Base-by-base conservation (phyloP, 192 early-diverging fungal species). In the Phlyctochytrium bullatum region DNA sequence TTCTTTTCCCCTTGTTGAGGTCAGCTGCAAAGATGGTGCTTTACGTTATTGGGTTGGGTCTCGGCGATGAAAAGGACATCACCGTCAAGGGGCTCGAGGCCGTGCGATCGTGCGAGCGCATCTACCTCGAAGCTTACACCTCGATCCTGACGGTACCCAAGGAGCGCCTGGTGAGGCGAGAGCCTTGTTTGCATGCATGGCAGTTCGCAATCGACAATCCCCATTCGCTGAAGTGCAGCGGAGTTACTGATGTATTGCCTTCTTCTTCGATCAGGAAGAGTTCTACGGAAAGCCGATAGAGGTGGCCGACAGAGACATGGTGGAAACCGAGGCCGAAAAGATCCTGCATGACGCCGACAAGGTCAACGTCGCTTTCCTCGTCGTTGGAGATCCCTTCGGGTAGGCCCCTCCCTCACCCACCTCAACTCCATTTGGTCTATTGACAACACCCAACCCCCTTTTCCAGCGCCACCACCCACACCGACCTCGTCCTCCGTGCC, bases 301-400 rank as follows among this genome's bases (percentile, higher is more conserved):
- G 1, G 64, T 98, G n/a, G 97, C 97, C 1, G 93, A 99, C 75
- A 87, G 97, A 67, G 97, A 99, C 79, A 93, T 95, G 83, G 97
- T 99, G 20, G 97, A 99, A 80, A 88, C 90, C 0, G 88, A 90
- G 31, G 89, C 91, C 33, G 95, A 97, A 69, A 73, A 82, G 2
- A 99, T 99, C 67, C 84, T 99, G 29, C 78, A 81, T 53, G 88
- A 91, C 64, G 97, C 95, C 1, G 92, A 95, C 65, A 87, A 72
- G 36, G 85, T 92, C 58, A 90, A 99, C 68, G 93, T 99, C 17
- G 89, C 92, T 2, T 97, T 99, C 61, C 80, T 99, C 57, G 97
- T 99, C 1, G 95, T 99, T 2, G 97, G 97, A 51, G 97, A 99
- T 80, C 95, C 97, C 35, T 97, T 88, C 71, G 93, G 90, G 87